Base-by-base conservation (phyloP, 2,329 filamentous ascomycete species). In the Cryoendolithus antarcticus region DNA sequence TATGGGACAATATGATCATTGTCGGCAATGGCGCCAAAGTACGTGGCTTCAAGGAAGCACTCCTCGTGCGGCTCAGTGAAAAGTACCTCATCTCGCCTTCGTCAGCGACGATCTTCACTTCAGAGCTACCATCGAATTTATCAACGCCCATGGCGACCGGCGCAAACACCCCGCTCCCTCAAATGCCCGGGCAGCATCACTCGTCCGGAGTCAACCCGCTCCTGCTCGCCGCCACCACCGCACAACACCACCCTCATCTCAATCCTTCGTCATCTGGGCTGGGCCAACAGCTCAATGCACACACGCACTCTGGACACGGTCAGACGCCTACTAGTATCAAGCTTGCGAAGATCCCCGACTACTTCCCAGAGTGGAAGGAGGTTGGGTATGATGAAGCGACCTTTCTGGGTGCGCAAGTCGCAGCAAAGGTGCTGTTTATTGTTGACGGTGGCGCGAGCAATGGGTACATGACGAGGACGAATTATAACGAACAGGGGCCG, bases 31-130 rank as follows among this genome's bases (percentile, higher is more conserved):
- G 91, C 41, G 78, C 74, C 43, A 74, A 68, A 52, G 65, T 80
- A 35, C 69, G 71, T 63, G 77, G 91, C 4, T 89, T 98, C 59
- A 88, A 83, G 49, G 86, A 95, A 52, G 85, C 89, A 49, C 77
- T 98, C 35, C 60, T 96, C 30, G 74, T 82, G 51, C 86, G 79
- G 0, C 74, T 98, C 29, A 75, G 75, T 30, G 74, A 80, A 35
- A 86, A 88, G 48, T 91, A 94, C 60, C 74, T 95, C 39, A 79
- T 98, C 49, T 93, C 88, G 2, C 91, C 91, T 0, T 88, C 82
- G 21, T 89, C 86, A 1, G 86, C 86, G 37, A 95, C 88, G 32
- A 96, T 96, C 54, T 96, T 96, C 70, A 94, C 88, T 29, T 94
- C 86, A 13, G 91, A 98, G 62, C 77, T 96, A 30, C 91, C 91